A percentile compares a stretch with the other conserved stretches of the same genome.
Conservation (phyloP, 345 rosid species). For the Pistacia atlantica region DNA sequence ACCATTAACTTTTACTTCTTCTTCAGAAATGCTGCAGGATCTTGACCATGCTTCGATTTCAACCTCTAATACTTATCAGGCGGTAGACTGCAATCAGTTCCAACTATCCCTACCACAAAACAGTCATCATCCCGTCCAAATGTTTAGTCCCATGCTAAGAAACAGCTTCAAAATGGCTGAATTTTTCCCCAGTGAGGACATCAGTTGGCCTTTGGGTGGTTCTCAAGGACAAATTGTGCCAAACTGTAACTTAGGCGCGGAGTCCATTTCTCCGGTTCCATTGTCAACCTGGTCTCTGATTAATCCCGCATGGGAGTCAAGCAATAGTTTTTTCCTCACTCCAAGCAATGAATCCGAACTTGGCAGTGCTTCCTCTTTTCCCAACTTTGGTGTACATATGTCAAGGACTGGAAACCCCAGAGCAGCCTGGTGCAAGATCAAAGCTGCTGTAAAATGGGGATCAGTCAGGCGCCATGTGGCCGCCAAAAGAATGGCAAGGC, state of each 20-base stretch:
- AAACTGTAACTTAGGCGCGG: background rate
- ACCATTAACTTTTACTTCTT: background rate
- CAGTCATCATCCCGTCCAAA: constrained; percentile 8
- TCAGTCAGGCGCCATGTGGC: constrained; percentile 35
- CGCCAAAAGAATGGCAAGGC: constrained; percentile 32
- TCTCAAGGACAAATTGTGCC: constrained; percentile 18
- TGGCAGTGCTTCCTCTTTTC: constrained; percentile 25
- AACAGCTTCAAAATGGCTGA: constrained; percentile 36
- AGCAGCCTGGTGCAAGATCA: constrained; percentile 72
- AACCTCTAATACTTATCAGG: constrained; percentile 22
- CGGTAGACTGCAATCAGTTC: constrained; percentile 22
- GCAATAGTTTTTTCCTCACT: constrained; percentile 15
- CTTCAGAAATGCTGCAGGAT: constrained; percentile 30
- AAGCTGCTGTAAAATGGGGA: constrained; percentile 53
- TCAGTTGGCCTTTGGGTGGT: constrained; percentile 16
- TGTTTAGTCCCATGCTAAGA: constrained; percentile 15
- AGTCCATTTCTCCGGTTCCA: constrained; percentile 21
- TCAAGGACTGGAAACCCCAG: constrained; percentile 35
- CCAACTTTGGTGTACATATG: constrained; percentile 25
- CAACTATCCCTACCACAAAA: constrained; percentile 21
- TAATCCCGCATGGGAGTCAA: constrained; percentile 32
- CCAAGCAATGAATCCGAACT: constrained; percentile 32
- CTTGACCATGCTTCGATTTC: constrained; percentile 27
- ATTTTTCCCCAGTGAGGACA: constrained; percentile 13
- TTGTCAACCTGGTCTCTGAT: constrained; percentile 44